Base-by-base conservation (phyloP, 2,329 filamentous ascomycete genomes). In the Blastomyces percursus region DNA sequence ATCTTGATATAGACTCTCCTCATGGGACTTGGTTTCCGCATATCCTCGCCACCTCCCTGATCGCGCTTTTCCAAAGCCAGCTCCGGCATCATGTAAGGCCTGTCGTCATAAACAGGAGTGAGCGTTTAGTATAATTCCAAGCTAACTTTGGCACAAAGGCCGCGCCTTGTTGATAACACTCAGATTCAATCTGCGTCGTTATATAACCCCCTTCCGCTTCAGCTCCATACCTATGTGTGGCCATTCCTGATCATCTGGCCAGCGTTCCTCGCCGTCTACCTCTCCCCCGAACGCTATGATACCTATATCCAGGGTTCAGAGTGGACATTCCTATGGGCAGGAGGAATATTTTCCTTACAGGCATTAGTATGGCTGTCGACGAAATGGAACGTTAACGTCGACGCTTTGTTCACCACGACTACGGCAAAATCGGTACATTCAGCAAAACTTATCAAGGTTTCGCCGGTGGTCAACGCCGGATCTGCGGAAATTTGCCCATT, bases 251-350 rank as follows among this genome's bases (percentile, higher is more conserved):
- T 96, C 68, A 80, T 92, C 71, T 99, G 95, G 92, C 94, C 95
- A 60, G 79, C 89, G 70, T 97, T 97, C 77, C 84, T 96, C 67
- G 85, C 89, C 74, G 86, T 92, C 76, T 97, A 96, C 75, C 85
- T 96, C 61, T 88, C 86, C 27, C 81, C 86, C 65, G 87, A 91
- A 61, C 86, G 90, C 68, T 99, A 99, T 76, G 88, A 96, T 68
- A 88, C 87, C 73, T 87, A 97, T 79, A 95, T 99, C 67, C 85
- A 89, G 70, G 92, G 88, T n/a, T 86, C 89, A 69, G 94, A 99
- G 81, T 99, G 94, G 93, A 97, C 95, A 0, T 96, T 96, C 74
- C 90, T 99, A 66, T 99, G 90, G 86, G 84, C 88, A 67, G 93
- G 89, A 70, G 83, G 86, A 68, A 96, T 99, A 73, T 82, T 95